Percentiles rank a stretch among this genome's conserved stretches.
Evolutionary conservation across 2,329 filamentous ascomycete genomes (phyloP).

Genomic region (Myotisia sp.): DNA sequence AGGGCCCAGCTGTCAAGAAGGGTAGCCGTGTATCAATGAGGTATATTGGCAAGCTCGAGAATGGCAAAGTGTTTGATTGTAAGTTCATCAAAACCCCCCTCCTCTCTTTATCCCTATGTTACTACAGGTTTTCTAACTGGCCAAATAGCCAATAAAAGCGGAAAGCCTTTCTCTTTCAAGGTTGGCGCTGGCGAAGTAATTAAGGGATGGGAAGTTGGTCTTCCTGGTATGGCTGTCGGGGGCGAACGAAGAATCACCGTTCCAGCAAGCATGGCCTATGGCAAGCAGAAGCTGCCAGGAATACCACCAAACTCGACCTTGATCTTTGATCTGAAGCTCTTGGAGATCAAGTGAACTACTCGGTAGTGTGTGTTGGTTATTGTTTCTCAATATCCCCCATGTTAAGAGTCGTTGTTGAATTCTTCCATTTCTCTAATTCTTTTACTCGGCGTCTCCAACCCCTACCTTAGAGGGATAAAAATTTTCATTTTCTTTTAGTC

Average conservation of each 20-base stretch:
- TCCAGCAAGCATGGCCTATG: constrained; percentile 76
- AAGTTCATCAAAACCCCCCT: constrained; percentile 30
- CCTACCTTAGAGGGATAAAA: too few relatives aligned
- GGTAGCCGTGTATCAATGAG: constrained; percentile 85
- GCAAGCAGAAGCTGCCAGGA: constrained; percentile 64
- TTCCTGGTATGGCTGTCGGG: constrained; percentile 82
- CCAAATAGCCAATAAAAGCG: constrained; percentile 81
- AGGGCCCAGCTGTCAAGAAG: constrained; percentile 71
- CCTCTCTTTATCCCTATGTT: neutral
- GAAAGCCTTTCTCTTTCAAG: constrained; percentile 93
- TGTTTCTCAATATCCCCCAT: too few relatives aligned
- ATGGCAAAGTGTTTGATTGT: constrained; percentile 93
- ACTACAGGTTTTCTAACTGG: constrained; percentile 5
- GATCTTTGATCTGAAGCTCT: constrained; percentile 78
- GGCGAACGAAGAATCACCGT: constrained; percentile 88
- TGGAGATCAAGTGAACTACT: constrained; percentile 70
- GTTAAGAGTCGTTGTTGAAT: too few relatives aligned
- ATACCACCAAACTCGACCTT: constrained; percentile 87
- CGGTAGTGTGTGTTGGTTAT: too few relatives aligned
- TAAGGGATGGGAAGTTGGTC: constrained; percentile 95
- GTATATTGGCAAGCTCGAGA: constrained; percentile 92
- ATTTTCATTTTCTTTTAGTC: too few relatives aligned
- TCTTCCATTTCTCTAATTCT: too few relatives aligned
- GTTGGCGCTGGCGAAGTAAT: constrained; percentile 91
- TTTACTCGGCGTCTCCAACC: too few relatives aligned